A percentile compares a stretch with the other conserved stretches of the same genome.
These are phyloP conservation scores for Hortiboletus campestris DNA, from an alignment of 768 basidiomycete genomes.

Conservation along the genomic window DNA sequence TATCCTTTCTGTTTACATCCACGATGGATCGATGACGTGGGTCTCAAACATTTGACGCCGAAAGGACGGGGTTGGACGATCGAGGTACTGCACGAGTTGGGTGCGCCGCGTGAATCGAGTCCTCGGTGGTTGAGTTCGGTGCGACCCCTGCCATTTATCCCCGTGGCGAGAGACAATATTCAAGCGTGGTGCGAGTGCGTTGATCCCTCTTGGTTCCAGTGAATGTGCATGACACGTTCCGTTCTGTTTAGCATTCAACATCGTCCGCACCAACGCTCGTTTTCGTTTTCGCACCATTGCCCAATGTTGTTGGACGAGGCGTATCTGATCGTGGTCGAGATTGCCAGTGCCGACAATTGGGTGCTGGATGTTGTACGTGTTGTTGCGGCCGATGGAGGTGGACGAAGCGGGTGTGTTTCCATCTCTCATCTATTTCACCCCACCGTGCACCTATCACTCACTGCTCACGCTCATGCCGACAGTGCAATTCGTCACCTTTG, in stretches of 20 bases:
- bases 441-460: background rate
- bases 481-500: slow-evolving; percentile 64
- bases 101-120: slow-evolving; percentile 35
- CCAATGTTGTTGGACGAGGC: slow-evolving; percentile 82
- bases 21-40: slow-evolving; percentile 12
- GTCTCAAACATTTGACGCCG: slow-evolving; percentile 50
- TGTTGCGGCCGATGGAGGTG: slow-evolving; percentile 77
- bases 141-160: slow-evolving; percentile 51
- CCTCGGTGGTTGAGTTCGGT: slow-evolving; percentile 59
- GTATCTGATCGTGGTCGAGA: slow-evolving; percentile 67
- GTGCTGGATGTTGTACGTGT: slow-evolving; percentile 67
- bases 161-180: slow-evolving; percentile 47
- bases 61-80: slow-evolving; percentile 67
- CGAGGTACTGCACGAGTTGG: slow-evolving; percentile 54
- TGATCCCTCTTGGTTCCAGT: too few species aligned
- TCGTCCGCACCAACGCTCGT: slow-evolving; percentile 54
- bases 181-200: slow-evolving; percentile 47
- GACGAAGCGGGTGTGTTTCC: slow-evolving; percentile 61
- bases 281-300: slow-evolving; percentile 55
- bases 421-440: background rate
- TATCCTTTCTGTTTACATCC: background rate
- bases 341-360: slow-evolving; percentile 70
- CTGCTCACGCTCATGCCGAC: background rate
- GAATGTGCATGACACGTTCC: background rate
- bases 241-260: slow-evolving; percentile 51